A percentile compares a stretch with the other conserved stretches of the same genome.
Evolutionary conservation across 768 basidiomycete species (phyloP).

Genomic region (Rhodotorula kratochvilovae): DNA sequence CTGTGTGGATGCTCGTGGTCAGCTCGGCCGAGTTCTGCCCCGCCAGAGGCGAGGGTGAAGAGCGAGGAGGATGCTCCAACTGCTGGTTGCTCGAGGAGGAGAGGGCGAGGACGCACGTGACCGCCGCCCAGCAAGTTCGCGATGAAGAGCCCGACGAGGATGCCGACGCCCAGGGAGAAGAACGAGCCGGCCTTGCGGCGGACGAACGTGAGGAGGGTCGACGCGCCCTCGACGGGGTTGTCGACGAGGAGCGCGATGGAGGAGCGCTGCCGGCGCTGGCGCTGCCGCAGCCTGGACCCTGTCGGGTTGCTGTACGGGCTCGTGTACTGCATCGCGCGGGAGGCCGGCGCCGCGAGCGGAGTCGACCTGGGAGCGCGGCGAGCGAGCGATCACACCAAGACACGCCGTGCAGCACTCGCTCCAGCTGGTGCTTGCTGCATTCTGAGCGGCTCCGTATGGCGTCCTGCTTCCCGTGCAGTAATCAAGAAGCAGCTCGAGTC

Average conservation of each 20-base stretch:
- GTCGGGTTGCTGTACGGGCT: slow-evolving; percentile 13
- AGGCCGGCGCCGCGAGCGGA: no score
- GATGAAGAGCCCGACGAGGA: slow-evolving; percentile 33
- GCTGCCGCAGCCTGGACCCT: slow-evolving; percentile 14
- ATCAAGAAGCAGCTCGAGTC: no score
- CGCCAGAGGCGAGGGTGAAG: neutral
- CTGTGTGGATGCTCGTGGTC: neutral
- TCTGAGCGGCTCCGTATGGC: no score
- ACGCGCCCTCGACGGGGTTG: slow-evolving; percentile 9
- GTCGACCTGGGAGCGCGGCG: neutral
- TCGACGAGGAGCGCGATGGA: slow-evolving; percentile 24
- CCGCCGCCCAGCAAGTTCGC: slow-evolving; percentile 27
- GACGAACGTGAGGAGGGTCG: slow-evolving; percentile 21
- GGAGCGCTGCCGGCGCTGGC: slow-evolving; percentile 16
- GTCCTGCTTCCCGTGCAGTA: no score
- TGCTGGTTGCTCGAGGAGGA: neutral
- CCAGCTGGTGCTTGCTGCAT: no score
- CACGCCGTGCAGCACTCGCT: no score
- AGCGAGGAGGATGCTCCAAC: slow-evolving; percentile 1
- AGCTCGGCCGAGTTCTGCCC: neutral
- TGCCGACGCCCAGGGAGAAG: slow-evolving; percentile 28
- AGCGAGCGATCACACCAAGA: neutral
- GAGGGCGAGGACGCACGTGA: slow-evolving; percentile 5
- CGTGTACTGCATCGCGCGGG: neutral
- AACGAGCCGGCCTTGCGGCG: slow-evolving; percentile 28